Percentiles rank a stretch among this genome's conserved stretches.
Conservation (phyloP, 768 basidiomycete species). For the Phaeotremella fagi region DNA sequence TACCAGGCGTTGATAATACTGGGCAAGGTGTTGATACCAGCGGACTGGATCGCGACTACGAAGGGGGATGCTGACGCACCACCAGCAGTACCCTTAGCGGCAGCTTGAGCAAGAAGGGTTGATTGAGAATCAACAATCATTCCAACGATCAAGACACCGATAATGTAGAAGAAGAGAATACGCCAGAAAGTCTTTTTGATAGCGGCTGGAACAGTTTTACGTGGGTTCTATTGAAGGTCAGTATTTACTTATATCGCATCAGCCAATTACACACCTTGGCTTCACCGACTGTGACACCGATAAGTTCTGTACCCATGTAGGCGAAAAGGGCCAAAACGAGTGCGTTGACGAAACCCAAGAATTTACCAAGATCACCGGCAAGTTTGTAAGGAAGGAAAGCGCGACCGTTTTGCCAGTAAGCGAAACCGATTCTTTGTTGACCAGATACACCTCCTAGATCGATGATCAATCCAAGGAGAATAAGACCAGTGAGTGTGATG, state of each 20-base stretch:
- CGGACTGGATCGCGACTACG: slow-evolving; percentile 42
- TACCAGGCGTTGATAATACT: slow-evolving; percentile 44
- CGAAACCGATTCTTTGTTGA: slow-evolving; percentile 56
- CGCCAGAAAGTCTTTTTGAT: slow-evolving; percentile 51
- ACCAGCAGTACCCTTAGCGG: slow-evolving; percentile 25
- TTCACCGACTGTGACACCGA: slow-evolving; percentile 37
- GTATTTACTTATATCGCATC: neutral
- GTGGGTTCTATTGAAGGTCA: slow-evolving; percentile 23
- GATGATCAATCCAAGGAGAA: slow-evolving; percentile 38
- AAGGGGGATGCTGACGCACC: slow-evolving; percentile 42
- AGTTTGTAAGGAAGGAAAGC: slow-evolving; percentile 22
- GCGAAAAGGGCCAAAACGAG: slow-evolving; percentile 30
- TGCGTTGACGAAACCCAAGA: slow-evolving; percentile 36
- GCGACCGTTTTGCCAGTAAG: slow-evolving; percentile 43
- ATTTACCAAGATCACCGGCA: slow-evolving; percentile 28
- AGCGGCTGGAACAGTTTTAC: slow-evolving; percentile 37
- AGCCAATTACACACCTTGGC: slow-evolving; percentile 12
- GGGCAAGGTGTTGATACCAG: slow-evolving; percentile 44
- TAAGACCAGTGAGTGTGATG: slow-evolving; percentile 46
- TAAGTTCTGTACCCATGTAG: slow-evolving; percentile 29
- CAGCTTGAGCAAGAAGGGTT: slow-evolving; percentile 25
- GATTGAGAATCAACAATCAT: slow-evolving; percentile 74
- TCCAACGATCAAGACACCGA: slow-evolving; percentile 62
- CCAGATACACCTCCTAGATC: slow-evolving; percentile 57
- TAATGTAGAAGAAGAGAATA: slow-evolving; percentile 72